Percentiles rank a stretch among this genome's conserved stretches.
These are phyloP conservation scores for Litsea cubeba DNA, from an alignment of 164 flowering plant species.

Conservation along the genomic window DNA sequence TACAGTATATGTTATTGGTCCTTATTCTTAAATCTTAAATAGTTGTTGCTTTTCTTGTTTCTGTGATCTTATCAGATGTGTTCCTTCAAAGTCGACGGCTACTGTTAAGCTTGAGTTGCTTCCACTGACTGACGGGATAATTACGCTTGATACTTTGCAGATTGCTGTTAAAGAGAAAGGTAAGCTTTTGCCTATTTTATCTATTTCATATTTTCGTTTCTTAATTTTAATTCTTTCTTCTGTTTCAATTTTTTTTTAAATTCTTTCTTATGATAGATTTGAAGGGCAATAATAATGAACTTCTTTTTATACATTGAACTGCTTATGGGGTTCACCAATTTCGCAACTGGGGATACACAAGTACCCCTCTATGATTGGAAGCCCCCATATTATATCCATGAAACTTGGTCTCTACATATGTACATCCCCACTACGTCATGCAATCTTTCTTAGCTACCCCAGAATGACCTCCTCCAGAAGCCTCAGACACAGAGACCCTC, in stretches of 20 bases:
- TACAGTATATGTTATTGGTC: not conserved
- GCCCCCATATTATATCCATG: not conserved
- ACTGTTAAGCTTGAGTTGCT: slow-evolving; percentile 92
- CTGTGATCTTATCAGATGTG: slow-evolving; percentile 43
- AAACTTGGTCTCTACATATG: not conserved
- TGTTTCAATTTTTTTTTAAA: not conserved
- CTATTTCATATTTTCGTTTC: not conserved
- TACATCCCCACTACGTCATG: too few species aligned
- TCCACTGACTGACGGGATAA: slow-evolving; percentile 94
- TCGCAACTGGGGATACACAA: not conserved
- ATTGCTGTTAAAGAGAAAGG: slow-evolving; percentile 58
- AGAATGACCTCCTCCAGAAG: too few species aligned
- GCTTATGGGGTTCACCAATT: not conserved
- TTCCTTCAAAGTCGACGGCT: slow-evolving; percentile 85
- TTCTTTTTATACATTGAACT: not conserved
- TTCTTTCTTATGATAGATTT: not conserved
- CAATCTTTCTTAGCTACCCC: too few species aligned
- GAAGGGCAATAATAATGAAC: not conserved
- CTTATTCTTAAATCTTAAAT: not conserved
- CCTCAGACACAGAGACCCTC: too few species aligned
- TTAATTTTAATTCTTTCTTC: not conserved
- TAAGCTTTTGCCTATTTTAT: slow-evolving; percentile 11
- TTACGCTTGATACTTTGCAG: slow-evolving; percentile 67
- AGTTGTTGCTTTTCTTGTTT: not conserved
- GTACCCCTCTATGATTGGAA: not conserved